Percentiles rank a stretch among this genome's conserved stretches.
Conservation (phyloP, 345 rosid genomes). For the Heritiera littoralis region DNA sequence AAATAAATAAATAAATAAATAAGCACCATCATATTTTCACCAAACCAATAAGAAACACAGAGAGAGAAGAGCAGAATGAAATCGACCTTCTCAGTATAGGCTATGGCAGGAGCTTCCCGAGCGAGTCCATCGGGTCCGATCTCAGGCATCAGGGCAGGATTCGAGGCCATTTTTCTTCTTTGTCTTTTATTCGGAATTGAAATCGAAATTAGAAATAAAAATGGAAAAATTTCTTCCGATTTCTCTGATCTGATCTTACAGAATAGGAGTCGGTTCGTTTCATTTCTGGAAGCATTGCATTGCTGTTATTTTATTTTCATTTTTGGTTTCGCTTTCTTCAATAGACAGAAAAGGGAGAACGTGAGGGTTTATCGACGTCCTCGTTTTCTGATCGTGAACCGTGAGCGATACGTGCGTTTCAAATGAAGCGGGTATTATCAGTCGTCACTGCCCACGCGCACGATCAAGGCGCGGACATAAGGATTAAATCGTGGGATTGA, state of each 20-base stretch:
- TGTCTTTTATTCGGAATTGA: neutral
- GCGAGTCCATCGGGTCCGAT: slow-evolving; percentile 92
- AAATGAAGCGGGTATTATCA: too few relatives aligned
- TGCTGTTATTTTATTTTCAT: neutral
- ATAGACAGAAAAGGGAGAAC: slow-evolving; percentile 17
- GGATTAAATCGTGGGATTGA: too few relatives aligned
- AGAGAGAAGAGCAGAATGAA: slow-evolving; percentile 9
- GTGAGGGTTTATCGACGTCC: neutral
- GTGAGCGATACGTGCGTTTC: neutral
- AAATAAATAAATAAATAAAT: slow-evolving; percentile 2
- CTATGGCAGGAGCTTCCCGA: slow-evolving; percentile 78
- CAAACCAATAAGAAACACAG: neutral
- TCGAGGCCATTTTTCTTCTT: slow-evolving; percentile 46
- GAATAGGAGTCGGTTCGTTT: neutral
- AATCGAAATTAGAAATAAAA: slow-evolving; percentile 4
- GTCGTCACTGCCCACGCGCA: too few relatives aligned
- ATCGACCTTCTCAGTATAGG: slow-evolving; percentile 86
- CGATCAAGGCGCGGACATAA: too few relatives aligned
- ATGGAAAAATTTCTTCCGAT: neutral
- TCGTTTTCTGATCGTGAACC: neutral
- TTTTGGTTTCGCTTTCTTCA: neutral
- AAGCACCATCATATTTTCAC: slow-evolving; percentile 24
- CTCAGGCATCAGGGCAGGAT: slow-evolving; percentile 65
- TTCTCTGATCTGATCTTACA: slow-evolving; percentile 20
- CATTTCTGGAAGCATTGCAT: neutral